Evolutionary conservation across 2,329 filamentous ascomycete species (phyloP), one percentile per base, ranked within the genome.

Genomic region (Arthrobotrys iridis): DNA sequence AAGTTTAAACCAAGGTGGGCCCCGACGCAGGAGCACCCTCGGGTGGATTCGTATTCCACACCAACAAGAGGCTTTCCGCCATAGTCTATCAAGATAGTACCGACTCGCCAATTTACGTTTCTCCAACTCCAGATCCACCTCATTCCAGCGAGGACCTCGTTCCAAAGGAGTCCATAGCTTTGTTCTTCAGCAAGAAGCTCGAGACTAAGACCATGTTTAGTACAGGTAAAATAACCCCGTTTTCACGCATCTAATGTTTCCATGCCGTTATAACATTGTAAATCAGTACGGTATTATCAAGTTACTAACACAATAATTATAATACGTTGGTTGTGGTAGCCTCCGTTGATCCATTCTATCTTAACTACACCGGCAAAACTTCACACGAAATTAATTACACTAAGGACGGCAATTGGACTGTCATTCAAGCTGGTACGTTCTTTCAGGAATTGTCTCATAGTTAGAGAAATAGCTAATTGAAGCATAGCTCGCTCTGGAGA

Each of bases 111-210:
- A 46, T 46, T 46, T 46, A 46, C n/a, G 24, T 46, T n/a, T 46
- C 11, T 46, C 43, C 43, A 46, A 46, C 43, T 6, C 43, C 43
- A 46, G n/a, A 46, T 46, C 43, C 43, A 46, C 43, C 43, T 46
- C 43, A 46, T 20, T 46, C 43, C 43, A 8, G 43, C 3, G 43
- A 46, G 11, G 43, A 46, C 4, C n/a, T 46, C 2, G 43, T 46
- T 46, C 43, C 43, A 46, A 46, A 46, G 43, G 43, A 46, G 24
- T 46, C 43, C 43, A 20, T 46, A 46, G 43, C 43, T 20, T 46
- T 46, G n/a, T 46, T 46, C 43, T 46, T 46, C 11, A 46, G 18
- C 43, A 46, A 46, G 43, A 46, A 46, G 43, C 43, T 46, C 43
- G 43, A 46, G 43, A 46, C 43, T 3, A 46, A 46, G 13, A 46